These are phyloP conservation scores for Penicillium ochrochloron DNA, from an alignment of 495 filamentous ascomycete species.

Conservation along the genomic window DNA sequence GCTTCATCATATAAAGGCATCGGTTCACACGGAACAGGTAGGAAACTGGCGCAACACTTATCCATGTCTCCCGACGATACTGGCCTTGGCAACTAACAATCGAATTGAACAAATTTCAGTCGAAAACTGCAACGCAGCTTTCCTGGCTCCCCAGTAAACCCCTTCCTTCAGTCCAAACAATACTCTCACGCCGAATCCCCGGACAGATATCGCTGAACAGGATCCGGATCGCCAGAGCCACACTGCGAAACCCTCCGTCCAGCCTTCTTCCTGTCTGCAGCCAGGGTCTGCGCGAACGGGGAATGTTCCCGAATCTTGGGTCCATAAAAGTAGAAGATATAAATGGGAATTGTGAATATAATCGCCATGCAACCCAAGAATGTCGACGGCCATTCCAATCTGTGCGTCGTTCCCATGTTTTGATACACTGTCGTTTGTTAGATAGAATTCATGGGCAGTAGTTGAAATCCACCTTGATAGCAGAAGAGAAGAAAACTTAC, in stretches of 20 bases:
- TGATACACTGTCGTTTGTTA: constrained; percentile 33
- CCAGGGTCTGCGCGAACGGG: constrained; percentile 47
- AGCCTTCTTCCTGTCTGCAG: constrained; percentile 33
- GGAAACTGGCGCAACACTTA: too few species aligned
- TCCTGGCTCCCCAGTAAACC: neutral
- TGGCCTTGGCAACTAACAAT: neutral
- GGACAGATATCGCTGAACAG: constrained; percentile 34
- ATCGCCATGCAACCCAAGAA: constrained; percentile 49
- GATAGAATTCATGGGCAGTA: neutral
- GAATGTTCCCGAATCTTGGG: constrained; percentile 47
- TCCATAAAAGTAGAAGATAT: constrained; percentile 54
- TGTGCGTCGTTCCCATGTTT: constrained; percentile 36
- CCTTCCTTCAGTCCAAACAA: neutral
- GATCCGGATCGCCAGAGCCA: constrained; percentile 38
- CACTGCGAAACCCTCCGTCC: constrained; percentile 33
- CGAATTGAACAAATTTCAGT: neutral
- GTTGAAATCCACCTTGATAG: neutral
- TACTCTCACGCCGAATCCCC: neutral
- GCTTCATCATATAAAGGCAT: neutral
- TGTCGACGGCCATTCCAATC: constrained; percentile 47
- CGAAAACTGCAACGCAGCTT: neutral
- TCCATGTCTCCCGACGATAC: too few species aligned
- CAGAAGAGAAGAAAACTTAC: constrained; percentile 19
- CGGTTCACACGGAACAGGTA: too few species aligned
- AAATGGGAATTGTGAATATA: constrained; percentile 54